A percentile compares a stretch with the other conserved stretches of the same genome.
phyloP scores from a whole-genome alignment of 2,329 filamentous ascomycete genomes.

The Penicillium capsulatum region DNA sequence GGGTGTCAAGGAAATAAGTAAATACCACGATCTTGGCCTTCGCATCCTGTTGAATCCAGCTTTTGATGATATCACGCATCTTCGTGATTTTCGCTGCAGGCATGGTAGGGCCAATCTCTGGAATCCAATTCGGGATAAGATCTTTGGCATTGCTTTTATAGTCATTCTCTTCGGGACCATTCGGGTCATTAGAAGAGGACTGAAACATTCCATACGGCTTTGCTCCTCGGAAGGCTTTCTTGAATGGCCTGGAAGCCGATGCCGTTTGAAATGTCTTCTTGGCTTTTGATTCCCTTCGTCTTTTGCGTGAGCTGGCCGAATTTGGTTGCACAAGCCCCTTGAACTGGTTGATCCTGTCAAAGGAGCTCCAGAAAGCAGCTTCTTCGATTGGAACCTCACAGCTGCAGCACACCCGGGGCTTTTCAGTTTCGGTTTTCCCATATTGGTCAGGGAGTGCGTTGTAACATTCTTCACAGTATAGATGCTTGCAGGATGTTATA shows the following conservation, averaged over 20 bases:
- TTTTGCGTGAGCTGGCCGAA: not conserved
- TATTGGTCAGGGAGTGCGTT: conserved; percentile 2
- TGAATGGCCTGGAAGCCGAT: not conserved
- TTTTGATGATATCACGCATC: conserved; percentile 33
- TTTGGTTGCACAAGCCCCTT: not conserved
- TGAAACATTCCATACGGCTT: not conserved
- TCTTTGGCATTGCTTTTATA: conserved; percentile 7
- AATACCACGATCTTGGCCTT: conserved; percentile 58
- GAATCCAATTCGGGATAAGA: conserved; percentile 27
- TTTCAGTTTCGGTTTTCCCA: conserved; percentile 22
- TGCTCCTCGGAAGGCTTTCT: not conserved
- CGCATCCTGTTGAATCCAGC: conserved; percentile 43
- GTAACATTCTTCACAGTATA: conserved; percentile 54
- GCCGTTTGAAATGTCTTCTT: too few relatives aligned
- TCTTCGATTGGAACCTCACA: conserved; percentile 15
- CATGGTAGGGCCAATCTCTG: conserved; percentile 21
- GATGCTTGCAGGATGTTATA: conserved; percentile 51
- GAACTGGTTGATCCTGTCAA: conserved; percentile 5
- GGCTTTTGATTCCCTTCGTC: not conserved
- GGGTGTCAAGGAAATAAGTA: conserved; percentile 55
- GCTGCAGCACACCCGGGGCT: conserved; percentile 23
- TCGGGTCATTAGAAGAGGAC: not conserved
- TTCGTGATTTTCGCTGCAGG: conserved; percentile 41
- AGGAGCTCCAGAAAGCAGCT: conserved; percentile 8
- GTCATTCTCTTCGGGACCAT: not conserved